Evolutionary conservation across 2,329 filamentous ascomycete species (phyloP).

Genomic region (Exophiala xenobiotica): DNA sequence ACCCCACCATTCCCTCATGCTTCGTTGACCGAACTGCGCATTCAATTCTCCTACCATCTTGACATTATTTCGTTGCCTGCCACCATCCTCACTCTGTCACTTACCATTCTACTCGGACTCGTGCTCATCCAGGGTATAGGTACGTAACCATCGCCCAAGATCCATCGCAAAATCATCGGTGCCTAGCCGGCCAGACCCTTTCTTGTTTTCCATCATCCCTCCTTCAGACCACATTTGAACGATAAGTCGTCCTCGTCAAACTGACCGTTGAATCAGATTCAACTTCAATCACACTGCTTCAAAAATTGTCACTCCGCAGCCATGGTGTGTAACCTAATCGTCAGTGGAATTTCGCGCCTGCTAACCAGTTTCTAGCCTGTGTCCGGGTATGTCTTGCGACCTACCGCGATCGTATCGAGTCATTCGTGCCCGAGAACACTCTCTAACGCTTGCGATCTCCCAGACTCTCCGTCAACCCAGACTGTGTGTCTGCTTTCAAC

Average conservation of each 20-base stretch:
- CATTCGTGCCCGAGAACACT: background rate
- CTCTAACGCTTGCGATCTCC: constrained; percentile 18
- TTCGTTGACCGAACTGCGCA: constrained; percentile 3
- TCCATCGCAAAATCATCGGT: background rate
- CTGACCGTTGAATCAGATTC: constrained; percentile 13
- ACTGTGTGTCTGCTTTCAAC: constrained; percentile 49
- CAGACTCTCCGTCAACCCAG: constrained; percentile 48
- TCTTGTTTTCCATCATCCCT: background rate
- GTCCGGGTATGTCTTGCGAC: constrained; percentile 27
- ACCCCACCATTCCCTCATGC: constrained; percentile 3
- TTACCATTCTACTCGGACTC: background rate
- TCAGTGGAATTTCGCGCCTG: background rate
- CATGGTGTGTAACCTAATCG: constrained; percentile 24
- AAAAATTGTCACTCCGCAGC: constrained; percentile 6
- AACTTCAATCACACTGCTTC: constrained; percentile 8
- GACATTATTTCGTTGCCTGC: constrained; percentile 5
- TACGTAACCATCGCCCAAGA: constrained; percentile 1
- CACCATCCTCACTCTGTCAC: background rate
- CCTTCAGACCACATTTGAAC: constrained; percentile 1
- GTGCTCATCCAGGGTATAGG: background rate
- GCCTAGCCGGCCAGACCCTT: background rate
- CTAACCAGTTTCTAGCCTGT: constrained; percentile 28
- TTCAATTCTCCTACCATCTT: constrained; percentile 12
- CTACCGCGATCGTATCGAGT: constrained; percentile 4
- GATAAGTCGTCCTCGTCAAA: constrained; percentile 8